phyloP scores from a whole-genome alignment of 2,329 filamentous ascomycete genomes.

The Raffaelea ambrosiae region DNA sequence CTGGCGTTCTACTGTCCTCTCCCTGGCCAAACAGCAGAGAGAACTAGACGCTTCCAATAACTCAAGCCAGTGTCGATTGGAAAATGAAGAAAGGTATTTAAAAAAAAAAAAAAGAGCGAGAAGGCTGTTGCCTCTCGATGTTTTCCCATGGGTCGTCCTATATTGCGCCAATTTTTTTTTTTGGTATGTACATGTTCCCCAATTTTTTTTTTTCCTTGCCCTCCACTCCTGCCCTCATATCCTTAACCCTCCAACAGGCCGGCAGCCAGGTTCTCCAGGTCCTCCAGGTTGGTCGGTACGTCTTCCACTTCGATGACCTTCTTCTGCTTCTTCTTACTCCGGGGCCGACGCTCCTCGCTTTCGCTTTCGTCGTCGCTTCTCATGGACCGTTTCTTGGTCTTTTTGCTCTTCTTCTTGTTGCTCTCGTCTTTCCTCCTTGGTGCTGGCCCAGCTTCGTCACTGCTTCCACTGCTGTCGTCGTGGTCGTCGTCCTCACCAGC shows the following conservation, averaged over 20 bases:
- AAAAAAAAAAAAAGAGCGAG: too few species aligned
- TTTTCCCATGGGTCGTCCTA: too few species aligned
- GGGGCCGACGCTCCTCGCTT: too few species aligned
- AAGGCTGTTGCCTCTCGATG: too few species aligned
- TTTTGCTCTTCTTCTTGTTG: constrained; percentile 29
- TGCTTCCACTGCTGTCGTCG: not conserved
- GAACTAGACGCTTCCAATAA: too few species aligned
- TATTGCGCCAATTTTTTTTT: too few species aligned
- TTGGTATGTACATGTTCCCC: too few species aligned
- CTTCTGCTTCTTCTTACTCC: constrained; percentile 27
- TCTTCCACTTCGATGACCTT: constrained; percentile 54
- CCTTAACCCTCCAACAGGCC: constrained; percentile 51
- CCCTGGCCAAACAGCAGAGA: too few species aligned
- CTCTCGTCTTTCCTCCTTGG: constrained; percentile 29
- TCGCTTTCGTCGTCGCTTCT: too few species aligned
- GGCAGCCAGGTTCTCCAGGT: constrained; percentile 68
- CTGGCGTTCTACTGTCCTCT: too few species aligned
- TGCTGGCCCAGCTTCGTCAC: constrained; percentile 8
- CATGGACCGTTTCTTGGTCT: constrained; percentile 13
- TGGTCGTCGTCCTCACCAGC: constrained; percentile 30
- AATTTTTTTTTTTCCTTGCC: not conserved
- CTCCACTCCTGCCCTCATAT: not conserved
- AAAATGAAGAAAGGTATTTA: too few species aligned
- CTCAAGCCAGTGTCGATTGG: too few species aligned
- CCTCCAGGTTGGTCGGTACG: constrained; percentile 71